Percentiles rank a stretch among this genome's conserved stretches.
These are phyloP conservation scores for Suillus paluster DNA, from an alignment of 768 basidiomycete genomes.

Conservation along the genomic window DNA sequence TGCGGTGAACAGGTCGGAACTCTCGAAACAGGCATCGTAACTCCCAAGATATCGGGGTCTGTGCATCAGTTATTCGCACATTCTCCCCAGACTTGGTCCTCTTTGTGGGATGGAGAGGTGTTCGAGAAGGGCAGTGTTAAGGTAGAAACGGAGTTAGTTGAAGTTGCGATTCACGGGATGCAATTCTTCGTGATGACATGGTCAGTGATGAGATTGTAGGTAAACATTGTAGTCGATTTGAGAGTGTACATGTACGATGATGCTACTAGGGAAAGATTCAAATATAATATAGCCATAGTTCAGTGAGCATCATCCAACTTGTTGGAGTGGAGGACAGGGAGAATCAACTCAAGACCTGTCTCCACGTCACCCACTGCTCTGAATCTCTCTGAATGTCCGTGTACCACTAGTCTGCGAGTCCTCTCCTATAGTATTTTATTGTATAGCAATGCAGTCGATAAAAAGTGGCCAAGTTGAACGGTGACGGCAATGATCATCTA, in stretches of 20 bases:
- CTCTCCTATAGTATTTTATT: no score
- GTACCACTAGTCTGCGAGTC: no score
- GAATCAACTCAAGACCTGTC: no score
- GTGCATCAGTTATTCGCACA: slow-evolving; percentile 13
- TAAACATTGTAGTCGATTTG: not conserved
- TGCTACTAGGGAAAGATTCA: not conserved
- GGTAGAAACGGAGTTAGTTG: slow-evolving; percentile 26
- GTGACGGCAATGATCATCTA: no score
- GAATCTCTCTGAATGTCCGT: no score
- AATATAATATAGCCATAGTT: not conserved
- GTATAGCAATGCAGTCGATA: no score
- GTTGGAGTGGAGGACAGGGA: no score
- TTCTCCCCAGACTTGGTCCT: slow-evolving; percentile 20
- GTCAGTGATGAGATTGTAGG: not conserved
- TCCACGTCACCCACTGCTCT: no score
- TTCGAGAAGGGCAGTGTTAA: slow-evolving; percentile 40
- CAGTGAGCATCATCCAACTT: not conserved
- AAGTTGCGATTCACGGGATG: not conserved
- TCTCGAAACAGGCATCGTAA: slow-evolving; percentile 14
- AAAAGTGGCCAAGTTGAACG: no score
- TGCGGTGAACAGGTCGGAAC: slow-evolving; percentile 32
- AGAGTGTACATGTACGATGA: not conserved
- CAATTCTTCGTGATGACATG: not conserved
- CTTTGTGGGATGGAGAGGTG: slow-evolving; percentile 21
- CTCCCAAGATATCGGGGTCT: not conserved